A percentile compares a stretch with the other conserved stretches of the same genome.
Conservation (phyloP, 2,329 filamentous ascomycete genomes). For the Tolypocladium capitatum region DNA sequence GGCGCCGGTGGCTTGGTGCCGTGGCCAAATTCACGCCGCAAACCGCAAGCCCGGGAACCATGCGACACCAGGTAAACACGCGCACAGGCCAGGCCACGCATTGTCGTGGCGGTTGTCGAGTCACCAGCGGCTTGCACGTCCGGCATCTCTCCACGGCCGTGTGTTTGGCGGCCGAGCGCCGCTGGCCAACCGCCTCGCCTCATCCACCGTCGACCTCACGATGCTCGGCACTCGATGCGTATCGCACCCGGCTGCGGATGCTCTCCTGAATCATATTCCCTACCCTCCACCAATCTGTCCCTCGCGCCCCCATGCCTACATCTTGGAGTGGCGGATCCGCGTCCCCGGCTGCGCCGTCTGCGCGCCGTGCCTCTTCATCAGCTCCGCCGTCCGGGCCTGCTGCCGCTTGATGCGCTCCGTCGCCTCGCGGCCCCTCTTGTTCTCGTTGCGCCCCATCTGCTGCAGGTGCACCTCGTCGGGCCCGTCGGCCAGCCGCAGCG, state of each 20-base stretch:
- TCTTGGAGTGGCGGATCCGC: conserved; percentile 34
- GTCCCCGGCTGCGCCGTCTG: conserved; percentile 35
- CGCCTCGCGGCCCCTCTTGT: conserved; percentile 50
- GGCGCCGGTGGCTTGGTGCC: too few species aligned
- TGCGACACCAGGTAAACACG: neutral
- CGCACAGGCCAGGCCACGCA: neutral
- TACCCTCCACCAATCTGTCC: neutral
- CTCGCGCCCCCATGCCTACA: conserved; percentile 18
- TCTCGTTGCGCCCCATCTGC: conserved; percentile 72
- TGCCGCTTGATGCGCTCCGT: conserved; percentile 51
- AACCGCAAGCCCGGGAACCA: too few species aligned
- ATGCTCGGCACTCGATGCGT: neutral
- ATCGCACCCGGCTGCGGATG: neutral
- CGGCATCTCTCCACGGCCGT: neutral
- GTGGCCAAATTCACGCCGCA: too few species aligned
- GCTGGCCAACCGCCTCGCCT: neutral
- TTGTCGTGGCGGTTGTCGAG: neutral
- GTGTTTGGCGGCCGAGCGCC: neutral
- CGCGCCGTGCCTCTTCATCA: conserved; percentile 47
- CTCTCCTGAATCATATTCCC: neutral
- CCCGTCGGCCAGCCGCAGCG: conserved; percentile 77
- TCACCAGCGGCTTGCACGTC: neutral
- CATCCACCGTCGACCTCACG: neutral
- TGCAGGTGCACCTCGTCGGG: conserved; percentile 90
- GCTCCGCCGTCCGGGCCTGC: conserved; percentile 47